Percentiles rank a stretch among this genome's conserved stretches.
These are phyloP conservation scores for Dalechampia spathulata DNA, from an alignment of 441 rosid species.

Conservation along the genomic window DNA sequence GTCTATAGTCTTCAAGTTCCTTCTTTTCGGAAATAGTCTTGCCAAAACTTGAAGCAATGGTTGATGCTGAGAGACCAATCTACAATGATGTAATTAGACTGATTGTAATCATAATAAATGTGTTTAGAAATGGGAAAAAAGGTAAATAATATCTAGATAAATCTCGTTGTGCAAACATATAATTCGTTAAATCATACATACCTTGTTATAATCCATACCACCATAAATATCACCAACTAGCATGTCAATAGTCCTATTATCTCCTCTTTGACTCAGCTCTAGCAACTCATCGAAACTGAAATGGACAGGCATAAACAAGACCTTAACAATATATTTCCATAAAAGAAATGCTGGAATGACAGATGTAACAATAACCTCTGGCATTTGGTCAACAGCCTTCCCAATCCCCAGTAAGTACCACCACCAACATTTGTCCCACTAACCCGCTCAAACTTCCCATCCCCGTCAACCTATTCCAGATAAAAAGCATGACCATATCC, in stretches of 20 bases:
- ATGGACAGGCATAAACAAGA: conserved; percentile 5
- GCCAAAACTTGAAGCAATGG: conserved; percentile 98
- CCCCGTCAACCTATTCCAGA: conserved; percentile 85
- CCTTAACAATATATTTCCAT: conserved; percentile 7
- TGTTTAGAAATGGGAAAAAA: no score
- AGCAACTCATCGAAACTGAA: conserved; percentile 95
- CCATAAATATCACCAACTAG: conserved; percentile 99
- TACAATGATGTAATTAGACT: conserved; percentile 24
- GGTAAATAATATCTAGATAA: neutral
- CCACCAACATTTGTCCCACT: conserved; percentile 99
- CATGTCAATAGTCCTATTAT: conserved; percentile 93
- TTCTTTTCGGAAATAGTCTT: conserved; percentile 88
- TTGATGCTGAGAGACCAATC: conserved; percentile 99
- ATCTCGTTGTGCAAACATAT: conserved; percentile 6
- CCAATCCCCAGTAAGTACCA: conserved; percentile 99
- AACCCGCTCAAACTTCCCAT: conserved; percentile 93
- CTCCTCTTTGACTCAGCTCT: conserved; percentile 97
- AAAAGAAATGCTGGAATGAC: conserved; percentile 3
- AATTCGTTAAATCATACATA: conserved; percentile 24
- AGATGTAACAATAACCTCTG: conserved; percentile 51
- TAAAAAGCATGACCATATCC: conserved; percentile 14
- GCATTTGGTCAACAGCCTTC: conserved; percentile 94
- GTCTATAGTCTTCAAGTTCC: conserved; percentile 87
- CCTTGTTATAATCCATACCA: conserved; percentile 97
- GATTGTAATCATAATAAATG: no score